These are phyloP conservation scores for Heteromeles arbutifolia DNA, from an alignment of 306 rosid genomes.

Conservation along the genomic window DNA sequence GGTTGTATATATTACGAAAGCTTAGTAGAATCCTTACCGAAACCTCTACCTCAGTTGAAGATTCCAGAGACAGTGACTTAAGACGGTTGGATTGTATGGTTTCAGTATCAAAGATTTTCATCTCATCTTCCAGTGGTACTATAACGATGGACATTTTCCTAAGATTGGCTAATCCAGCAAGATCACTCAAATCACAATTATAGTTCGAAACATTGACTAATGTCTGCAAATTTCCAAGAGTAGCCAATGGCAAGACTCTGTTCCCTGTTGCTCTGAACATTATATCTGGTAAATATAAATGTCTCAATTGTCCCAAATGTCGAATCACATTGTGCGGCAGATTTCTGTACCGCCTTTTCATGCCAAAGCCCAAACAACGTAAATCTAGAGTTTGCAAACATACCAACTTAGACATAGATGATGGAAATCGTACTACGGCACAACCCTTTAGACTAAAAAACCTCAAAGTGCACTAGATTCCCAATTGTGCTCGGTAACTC, in stretches of 20 bases:
- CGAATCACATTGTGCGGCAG: too few relatives aligned
- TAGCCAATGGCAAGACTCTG: conserved; percentile 14
- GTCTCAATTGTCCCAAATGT: too few relatives aligned
- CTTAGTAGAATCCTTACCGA: too few relatives aligned
- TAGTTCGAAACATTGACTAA: conserved; percentile 28
- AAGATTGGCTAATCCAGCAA: conserved; percentile 13
- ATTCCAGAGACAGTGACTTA: too few relatives aligned
- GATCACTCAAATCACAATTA: conserved; percentile 25
- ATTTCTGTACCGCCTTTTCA: too few relatives aligned
- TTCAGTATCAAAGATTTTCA: too few relatives aligned
- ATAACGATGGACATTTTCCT: too few relatives aligned
- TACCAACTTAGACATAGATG: conserved; percentile 34
- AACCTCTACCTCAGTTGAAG: too few relatives aligned
- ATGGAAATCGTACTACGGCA: conserved; percentile 6
- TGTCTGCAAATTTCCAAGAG: conserved; percentile 34
- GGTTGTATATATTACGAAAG: not conserved
- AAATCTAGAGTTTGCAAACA: conserved; percentile 37
- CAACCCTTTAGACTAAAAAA: conserved; percentile 27
- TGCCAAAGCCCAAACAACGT: not conserved
- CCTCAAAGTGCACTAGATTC: not conserved
- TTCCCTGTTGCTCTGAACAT: not conserved
- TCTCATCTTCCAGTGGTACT: too few relatives aligned
- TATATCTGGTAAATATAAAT: too few relatives aligned
- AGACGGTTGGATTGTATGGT: too few relatives aligned
- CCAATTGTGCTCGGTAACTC: conserved; percentile 35